Evolutionary conservation across 805 yeast genomes (phyloP).

Genomic region (Pichia exigua): DNA sequence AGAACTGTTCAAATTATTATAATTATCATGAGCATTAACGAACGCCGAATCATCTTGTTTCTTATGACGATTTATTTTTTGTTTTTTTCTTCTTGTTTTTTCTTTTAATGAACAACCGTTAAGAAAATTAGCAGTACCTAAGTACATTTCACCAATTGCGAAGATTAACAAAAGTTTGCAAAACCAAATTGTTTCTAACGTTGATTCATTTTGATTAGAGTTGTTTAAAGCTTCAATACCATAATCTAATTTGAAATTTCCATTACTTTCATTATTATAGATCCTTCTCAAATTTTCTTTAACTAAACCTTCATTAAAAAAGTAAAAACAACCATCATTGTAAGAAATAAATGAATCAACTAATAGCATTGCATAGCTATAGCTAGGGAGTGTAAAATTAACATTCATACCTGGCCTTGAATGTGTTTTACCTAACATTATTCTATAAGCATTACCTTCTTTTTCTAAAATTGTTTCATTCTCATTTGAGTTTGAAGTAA

Average conservation of each 20-base stretch:
- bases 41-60: neutral
- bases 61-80: conserved; percentile 9
- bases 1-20: neutral
- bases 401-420: conserved; percentile 62
- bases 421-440: conserved; percentile 59
- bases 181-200: conserved; percentile 72
- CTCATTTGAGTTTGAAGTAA: neutral
- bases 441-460: conserved; percentile 70
- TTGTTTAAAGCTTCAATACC: conserved; percentile 18
- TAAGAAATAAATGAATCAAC: conserved; percentile 72
- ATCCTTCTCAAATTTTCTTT: conserved; percentile 57
- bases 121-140: conserved; percentile 63
- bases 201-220: conserved; percentile 39
- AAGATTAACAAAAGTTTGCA: conserved; percentile 67
- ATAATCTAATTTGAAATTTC: conserved; percentile 23
- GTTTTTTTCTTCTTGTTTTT: conserved; percentile 17
- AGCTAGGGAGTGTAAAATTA: conserved; percentile 67
- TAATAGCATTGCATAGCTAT: conserved; percentile 64
- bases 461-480: conserved; percentile 49
- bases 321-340: conserved; percentile 79
- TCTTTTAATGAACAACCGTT: conserved; percentile 39
- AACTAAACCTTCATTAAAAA: conserved; percentile 74
- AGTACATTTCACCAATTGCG: conserved; percentile 76
- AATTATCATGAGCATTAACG: neutral
- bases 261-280: conserved; percentile 40